Evolutionary conservation across 2,329 filamentous ascomycete species (phyloP).

Genomic region (Calonectria crousiana): DNA sequence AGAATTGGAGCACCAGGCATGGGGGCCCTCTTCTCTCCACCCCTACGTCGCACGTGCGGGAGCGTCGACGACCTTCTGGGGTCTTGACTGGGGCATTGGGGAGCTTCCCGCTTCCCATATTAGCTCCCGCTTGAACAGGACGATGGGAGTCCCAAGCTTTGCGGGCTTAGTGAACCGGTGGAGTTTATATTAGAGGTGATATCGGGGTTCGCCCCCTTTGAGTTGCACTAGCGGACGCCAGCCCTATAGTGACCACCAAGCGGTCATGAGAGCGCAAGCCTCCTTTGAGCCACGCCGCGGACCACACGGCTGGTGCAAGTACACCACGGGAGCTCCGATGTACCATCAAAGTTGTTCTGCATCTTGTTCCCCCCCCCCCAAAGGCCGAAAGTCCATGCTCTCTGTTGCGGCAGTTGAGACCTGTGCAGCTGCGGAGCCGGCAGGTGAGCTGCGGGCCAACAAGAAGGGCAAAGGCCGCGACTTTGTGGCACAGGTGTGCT

Average conservation of each 20-base stretch:
- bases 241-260: neutral
- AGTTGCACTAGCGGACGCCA: slow-evolving; percentile 16
- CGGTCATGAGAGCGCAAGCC: slow-evolving; percentile 1
- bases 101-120: slow-evolving; percentile 1
- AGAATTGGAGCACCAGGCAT: neutral
- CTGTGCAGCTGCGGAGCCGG: slow-evolving; percentile 16
- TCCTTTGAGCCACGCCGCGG: neutral
- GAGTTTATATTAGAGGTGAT: neutral
- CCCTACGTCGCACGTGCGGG: neutral
- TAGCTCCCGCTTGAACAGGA: neutral
- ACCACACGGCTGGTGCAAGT: neutral
- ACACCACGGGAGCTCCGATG: neutral
- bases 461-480: neutral
- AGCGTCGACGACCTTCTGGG: neutral
- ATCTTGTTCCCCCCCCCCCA: neutral
- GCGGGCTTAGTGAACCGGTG: neutral
- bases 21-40: neutral
- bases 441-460: slow-evolving; percentile 6
- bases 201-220: neutral
- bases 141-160: neutral
- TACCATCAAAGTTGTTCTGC: neutral
- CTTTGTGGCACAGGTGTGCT: slow-evolving; percentile 9
- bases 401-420: slow-evolving; percentile 1
- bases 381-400: neutral
- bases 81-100: neutral